Percentiles rank a stretch among this genome's conserved stretches.
Conservation (phyloP, 1,139 yeast species). For the Magnusiomyces fungicola region DNA sequence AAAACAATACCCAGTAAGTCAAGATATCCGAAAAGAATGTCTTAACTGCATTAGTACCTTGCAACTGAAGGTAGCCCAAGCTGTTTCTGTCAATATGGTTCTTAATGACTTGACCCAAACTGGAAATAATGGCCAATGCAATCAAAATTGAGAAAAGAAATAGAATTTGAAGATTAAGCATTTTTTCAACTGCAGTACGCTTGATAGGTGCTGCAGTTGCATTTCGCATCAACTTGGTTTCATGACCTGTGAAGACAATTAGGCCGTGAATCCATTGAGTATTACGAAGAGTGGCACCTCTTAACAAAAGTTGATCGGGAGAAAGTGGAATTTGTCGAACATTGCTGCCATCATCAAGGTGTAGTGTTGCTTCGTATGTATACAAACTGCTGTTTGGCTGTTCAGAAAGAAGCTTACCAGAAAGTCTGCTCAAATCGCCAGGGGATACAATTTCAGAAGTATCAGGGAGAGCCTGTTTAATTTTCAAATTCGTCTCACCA, state of each 20-base stretch:
- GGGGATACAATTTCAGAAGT: constrained; percentile 72
- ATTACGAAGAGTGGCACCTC: constrained; percentile 94
- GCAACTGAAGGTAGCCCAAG: constrained; percentile 59
- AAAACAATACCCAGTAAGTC: constrained; percentile 92
- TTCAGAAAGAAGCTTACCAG: constrained; percentile 66
- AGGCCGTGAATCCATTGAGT: constrained; percentile 95
- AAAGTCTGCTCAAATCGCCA: constrained; percentile 45
- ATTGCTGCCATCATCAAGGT: constrained; percentile 40
- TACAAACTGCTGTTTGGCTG: constrained; percentile 92
- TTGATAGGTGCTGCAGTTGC: constrained; percentile 98
- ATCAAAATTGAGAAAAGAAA: constrained; percentile 79
- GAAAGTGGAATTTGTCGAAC: constrained; percentile 51
- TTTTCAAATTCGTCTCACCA: constrained; percentile 95
- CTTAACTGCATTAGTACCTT: constrained; percentile 58
- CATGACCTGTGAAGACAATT: constrained; percentile 95
- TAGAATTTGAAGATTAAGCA: constrained; percentile 84
- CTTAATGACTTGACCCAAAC: constrained; percentile 81
- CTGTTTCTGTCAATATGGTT: constrained; percentile 46
- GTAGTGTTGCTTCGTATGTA: constrained; percentile 88
- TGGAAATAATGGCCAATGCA: constrained; percentile 66
- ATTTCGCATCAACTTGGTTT: constrained; percentile 95
- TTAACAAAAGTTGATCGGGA: constrained; percentile 83
- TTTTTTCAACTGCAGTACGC: constrained; percentile 93
- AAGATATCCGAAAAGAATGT: constrained; percentile 79
- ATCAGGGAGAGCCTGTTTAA: constrained; percentile 78